phyloP scores from a whole-genome alignment of 116 monocot genomes.

The Trichopus zeylanicus region DNA sequence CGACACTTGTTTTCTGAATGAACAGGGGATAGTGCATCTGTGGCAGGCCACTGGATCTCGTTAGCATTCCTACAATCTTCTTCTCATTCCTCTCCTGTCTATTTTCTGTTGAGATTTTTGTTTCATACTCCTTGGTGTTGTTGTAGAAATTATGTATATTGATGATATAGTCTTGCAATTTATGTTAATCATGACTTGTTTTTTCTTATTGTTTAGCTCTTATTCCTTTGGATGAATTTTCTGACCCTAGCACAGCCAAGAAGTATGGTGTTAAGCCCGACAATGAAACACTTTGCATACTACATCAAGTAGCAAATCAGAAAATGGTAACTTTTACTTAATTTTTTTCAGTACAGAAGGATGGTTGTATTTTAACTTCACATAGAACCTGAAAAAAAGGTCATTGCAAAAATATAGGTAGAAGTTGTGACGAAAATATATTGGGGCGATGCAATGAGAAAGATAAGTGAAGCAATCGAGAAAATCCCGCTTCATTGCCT shows the following conservation, averaged over 20 bases:
- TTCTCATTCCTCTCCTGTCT: not conserved
- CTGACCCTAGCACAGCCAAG: not conserved
- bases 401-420: conserved; percentile 8
- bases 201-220: not conserved
- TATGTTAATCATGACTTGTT: not conserved
- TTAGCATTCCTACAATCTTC: not conserved
- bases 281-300: not conserved
- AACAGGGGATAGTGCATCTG: not conserved
- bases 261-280: conserved; percentile 1
- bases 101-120: too few relatives aligned
- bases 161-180: too few relatives aligned
- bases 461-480: conserved; percentile 35
- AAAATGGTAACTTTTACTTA: conserved; percentile 3
- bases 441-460: conserved; percentile 34
- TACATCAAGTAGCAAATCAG: not conserved
- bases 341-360: too few relatives aligned
- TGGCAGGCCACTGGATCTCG: conserved; percentile 4
- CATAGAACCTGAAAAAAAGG: not conserved
- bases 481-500: conserved; percentile 29
- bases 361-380: not conserved
- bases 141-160: too few relatives aligned
- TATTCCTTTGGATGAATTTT: conserved; percentile 1
- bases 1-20: not conserved
- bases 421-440: conserved; percentile 27
- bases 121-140: too few relatives aligned